phyloP scores from a whole-genome alignment of 2,329 filamentous ascomycete genomes.

The Sporothrix protearum region DNA sequence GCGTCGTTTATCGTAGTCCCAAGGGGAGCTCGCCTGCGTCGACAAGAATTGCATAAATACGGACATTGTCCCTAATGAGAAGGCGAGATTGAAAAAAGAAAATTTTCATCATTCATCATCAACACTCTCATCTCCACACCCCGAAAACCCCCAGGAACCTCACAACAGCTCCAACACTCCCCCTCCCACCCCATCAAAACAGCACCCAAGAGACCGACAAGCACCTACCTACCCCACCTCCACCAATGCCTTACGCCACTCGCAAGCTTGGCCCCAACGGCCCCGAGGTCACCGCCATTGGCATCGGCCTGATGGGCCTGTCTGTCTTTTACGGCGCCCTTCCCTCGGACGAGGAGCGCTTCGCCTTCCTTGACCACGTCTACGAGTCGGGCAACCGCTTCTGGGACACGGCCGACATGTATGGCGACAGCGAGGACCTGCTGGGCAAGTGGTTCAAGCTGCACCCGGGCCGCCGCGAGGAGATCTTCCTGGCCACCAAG shows the following conservation, averaged over 20 bases:
- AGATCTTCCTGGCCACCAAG: slow-evolving; percentile 42
- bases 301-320: slow-evolving; percentile 47
- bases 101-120: not conserved
- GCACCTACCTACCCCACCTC: no score
- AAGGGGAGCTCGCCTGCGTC: not conserved
- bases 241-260: slow-evolving; percentile 33
- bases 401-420: slow-evolving; percentile 46
- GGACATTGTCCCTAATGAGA: not conserved
- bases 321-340: slow-evolving; percentile 28
- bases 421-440: slow-evolving; percentile 44
- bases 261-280: slow-evolving; percentile 46
- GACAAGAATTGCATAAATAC: not conserved
- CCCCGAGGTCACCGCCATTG: slow-evolving; percentile 44
- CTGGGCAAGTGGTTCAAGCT: slow-evolving; percentile 45
- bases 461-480: slow-evolving; percentile 37
- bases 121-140: not conserved
- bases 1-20: not conserved
- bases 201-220: no score
- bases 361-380: slow-evolving; percentile 43
- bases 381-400: slow-evolving; percentile 41
- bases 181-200: no score
- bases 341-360: slow-evolving; percentile 38
- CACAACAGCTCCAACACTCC: not conserved
- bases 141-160: no score
- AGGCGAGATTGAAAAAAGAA: not conserved